Percentiles rank a stretch among this genome's conserved stretches.
These are phyloP conservation scores for Talaromyces adpressus DNA, from an alignment of 495 filamentous ascomycete species.

Conservation along the genomic window DNA sequence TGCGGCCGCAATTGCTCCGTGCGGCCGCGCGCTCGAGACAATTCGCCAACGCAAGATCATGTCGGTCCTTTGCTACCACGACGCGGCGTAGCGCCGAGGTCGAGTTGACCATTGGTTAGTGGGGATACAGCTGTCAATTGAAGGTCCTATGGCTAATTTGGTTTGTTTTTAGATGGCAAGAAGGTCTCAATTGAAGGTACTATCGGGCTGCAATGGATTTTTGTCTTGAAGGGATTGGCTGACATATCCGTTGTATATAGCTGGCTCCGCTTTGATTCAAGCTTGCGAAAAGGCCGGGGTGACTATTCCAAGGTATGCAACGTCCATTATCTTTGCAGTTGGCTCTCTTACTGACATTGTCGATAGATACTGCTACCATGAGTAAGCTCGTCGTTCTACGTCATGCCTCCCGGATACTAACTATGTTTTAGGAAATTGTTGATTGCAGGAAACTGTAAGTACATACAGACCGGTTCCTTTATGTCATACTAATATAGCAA, in stretches of 20 bases:
- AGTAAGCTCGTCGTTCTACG: constrained; percentile 46
- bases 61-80: constrained; percentile 70
- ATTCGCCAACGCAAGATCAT: constrained; percentile 52
- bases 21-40: constrained; percentile 74
- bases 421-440: constrained; percentile 68
- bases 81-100: constrained; percentile 73
- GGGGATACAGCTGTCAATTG: constrained; percentile 20
- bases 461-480: not conserved
- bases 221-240: constrained; percentile 4
- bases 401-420: constrained; percentile 13
- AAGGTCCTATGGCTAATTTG: not conserved
- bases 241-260: constrained; percentile 21
- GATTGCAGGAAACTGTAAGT: constrained; percentile 94
- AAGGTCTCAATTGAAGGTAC: constrained; percentile 92
- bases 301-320: constrained; percentile 70
- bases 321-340: not conserved
- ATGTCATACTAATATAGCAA: not conserved
- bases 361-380: constrained; percentile 95
- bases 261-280: constrained; percentile 92
- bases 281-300: constrained; percentile 96
- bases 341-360: constrained; percentile 27
- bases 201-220: constrained; percentile 6
- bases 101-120: constrained; percentile 86
- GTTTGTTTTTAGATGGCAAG: constrained; percentile 69
- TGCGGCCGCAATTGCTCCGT: constrained; percentile 84